A percentile compares a stretch with the other conserved stretches of the same genome.
These are phyloP conservation scores for Lasiodiplodia sp. DNA, from an alignment of 2,329 filamentous ascomycete genomes.

Conservation along the genomic window DNA sequence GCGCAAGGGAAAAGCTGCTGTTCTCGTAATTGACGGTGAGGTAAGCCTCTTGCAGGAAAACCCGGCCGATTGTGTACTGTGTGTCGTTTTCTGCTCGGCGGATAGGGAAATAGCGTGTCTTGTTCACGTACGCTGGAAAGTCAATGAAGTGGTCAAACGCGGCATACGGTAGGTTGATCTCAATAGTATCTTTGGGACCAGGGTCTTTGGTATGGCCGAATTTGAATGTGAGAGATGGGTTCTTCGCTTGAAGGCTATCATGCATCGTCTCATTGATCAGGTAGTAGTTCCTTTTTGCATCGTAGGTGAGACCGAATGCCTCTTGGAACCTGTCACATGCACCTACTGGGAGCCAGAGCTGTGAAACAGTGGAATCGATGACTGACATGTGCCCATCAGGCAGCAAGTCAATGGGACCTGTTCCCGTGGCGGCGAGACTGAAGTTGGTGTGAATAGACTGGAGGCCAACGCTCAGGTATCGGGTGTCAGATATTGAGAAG, in stretches of 20 bases:
- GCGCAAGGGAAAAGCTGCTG: slow-evolving; percentile 37
- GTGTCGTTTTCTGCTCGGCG: slow-evolving; percentile 45
- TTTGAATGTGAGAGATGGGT: slow-evolving; percentile 49
- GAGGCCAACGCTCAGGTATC: not conserved
- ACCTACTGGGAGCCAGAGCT: slow-evolving; percentile 37
- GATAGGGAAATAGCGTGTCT: slow-evolving; percentile 46
- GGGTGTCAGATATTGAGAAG: not conserved
- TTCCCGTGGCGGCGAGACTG: not conserved
- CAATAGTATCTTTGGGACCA: not conserved
- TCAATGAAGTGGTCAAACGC: not conserved
- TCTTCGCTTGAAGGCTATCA: slow-evolving; percentile 37
- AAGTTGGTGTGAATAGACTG: not conserved
- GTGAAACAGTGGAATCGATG: slow-evolving; percentile 1
- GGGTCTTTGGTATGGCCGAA: slow-evolving; percentile 30
- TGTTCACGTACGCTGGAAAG: not conserved
- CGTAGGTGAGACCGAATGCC: slow-evolving; percentile 50
- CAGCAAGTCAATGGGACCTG: not conserved
- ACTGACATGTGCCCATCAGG: not conserved
- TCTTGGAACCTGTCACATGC: slow-evolving; percentile 51
- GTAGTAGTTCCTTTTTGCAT: slow-evolving; percentile 46
- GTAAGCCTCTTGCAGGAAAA: slow-evolving; percentile 49
- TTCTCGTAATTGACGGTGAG: slow-evolving; percentile 47
- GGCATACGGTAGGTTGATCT: not conserved
- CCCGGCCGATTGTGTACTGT: slow-evolving; percentile 38
- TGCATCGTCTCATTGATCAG: slow-evolving; percentile 48